Conservation (phyloP, 2,329 filamentous ascomycete genomes). For the Alternaria brassicicola region DNA sequence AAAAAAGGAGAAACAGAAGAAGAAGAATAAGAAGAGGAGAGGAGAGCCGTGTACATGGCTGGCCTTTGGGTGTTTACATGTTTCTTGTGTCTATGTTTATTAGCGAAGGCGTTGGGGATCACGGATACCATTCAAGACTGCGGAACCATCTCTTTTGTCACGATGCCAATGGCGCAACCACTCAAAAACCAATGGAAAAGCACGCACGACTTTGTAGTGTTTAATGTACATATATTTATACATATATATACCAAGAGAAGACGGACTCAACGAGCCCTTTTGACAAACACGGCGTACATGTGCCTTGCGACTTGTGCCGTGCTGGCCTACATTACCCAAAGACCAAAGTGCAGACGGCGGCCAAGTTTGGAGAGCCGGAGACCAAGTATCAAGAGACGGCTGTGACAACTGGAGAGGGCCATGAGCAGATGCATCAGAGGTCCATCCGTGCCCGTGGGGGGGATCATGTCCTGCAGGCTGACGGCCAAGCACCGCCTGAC, state of each 20-base stretch:
- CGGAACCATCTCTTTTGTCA: conserved; percentile 21
- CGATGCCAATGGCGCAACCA: conserved; percentile 5
- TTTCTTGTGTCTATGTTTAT: conserved; percentile 14
- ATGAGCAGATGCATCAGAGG: background rate
- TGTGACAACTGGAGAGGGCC: background rate
- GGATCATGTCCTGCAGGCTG: conserved; percentile 8
- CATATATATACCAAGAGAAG: background rate
- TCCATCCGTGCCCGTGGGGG: background rate
- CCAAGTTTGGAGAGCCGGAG: conserved; percentile 11
- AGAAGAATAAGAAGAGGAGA: no score
- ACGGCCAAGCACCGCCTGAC: conserved; percentile 17
- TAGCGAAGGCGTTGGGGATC: conserved; percentile 27
- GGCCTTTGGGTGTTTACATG: conserved; percentile 4
- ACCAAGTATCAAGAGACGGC: background rate
- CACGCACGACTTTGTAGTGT: conserved; percentile 8
- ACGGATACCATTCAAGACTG: conserved; percentile 3
- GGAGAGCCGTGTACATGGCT: background rate
- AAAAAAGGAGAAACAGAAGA: no score
- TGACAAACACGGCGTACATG: background rate
- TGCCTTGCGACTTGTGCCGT: background rate
- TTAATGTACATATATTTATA: conserved; percentile 8
- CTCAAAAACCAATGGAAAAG: background rate
- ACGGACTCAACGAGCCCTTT: background rate
- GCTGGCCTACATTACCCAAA: background rate
- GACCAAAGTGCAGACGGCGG: conserved; percentile 5